phyloP scores from a whole-genome alignment of 805 yeast species.

The Priceomyces carsonii region DNA sequence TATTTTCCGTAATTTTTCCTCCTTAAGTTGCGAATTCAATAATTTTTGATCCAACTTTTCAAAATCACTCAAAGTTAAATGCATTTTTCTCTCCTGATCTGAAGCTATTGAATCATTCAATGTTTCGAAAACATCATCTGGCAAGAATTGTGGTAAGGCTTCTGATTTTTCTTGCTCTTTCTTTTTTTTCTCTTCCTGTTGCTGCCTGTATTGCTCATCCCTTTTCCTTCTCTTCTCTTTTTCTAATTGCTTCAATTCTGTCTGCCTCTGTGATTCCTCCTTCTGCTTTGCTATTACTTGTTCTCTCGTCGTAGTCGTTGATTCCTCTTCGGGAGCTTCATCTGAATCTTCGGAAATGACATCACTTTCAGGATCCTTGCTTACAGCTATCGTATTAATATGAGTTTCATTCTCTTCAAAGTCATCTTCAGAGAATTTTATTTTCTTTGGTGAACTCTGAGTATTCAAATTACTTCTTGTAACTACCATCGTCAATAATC shows the following conservation, averaged over 20 bases:
- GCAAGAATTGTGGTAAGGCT: constrained; percentile 42
- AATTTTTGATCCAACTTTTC: constrained; percentile 28
- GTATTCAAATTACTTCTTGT: constrained; percentile 27
- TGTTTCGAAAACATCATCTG: constrained; percentile 37
- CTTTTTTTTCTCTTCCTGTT: constrained; percentile 31
- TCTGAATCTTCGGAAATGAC: constrained; percentile 21
- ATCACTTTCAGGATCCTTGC: constrained; percentile 15
- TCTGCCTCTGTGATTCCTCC: constrained; percentile 20
- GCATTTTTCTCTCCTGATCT: constrained; percentile 15
- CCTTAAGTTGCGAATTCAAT: constrained; percentile 29
- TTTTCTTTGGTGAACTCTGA: constrained; percentile 23
- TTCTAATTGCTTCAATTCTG: constrained; percentile 25
- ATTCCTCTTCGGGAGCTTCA: constrained; percentile 48
- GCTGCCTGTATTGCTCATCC: constrained; percentile 33
- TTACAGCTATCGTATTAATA: constrained; percentile 14
- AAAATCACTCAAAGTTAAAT: constrained; percentile 31
- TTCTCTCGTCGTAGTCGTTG: constrained; percentile 28
- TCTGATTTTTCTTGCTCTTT: constrained; percentile 17
- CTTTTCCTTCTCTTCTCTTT: constrained; percentile 37
- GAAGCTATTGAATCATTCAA: constrained; percentile 6
- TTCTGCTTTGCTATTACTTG: constrained; percentile 26
- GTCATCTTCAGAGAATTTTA: constrained; percentile 33
- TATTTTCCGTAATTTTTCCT: constrained; percentile 32
- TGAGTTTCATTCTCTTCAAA: constrained; percentile 15
- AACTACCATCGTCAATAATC: constrained; percentile 21